Evolutionary conservation across 2,329 filamentous ascomycete species (phyloP), one percentile per base, ranked within the genome.

Genomic region (Apiospora sp.): DNA sequence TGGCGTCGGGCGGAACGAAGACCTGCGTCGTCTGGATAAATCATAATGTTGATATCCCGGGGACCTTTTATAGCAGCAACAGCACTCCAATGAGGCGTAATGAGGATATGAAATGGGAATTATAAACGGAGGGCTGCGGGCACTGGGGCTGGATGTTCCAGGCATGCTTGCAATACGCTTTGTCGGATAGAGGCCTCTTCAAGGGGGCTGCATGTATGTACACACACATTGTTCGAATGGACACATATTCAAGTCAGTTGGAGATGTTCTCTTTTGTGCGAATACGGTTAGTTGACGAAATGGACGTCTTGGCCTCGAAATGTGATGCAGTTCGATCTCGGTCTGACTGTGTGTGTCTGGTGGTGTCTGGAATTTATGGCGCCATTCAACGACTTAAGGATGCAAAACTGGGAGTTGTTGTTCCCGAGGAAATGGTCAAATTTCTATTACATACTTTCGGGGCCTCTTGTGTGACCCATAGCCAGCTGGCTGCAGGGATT

Each of bases 1-100:
- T 68, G 67, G 67, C 44, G 67, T 48, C 67, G 41, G 41, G 43
- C 58, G 58, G 34, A 41, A 41, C 58, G 67, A 68, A 68, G 43
- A 46, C 67, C 41, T 68, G 67, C 41, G 67, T 68, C 67, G 44
- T 68, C 67, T 68, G 67, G 67, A 68, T 68, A 68, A 48, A 68
- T 68, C 43, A 48, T 68, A 41, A 64, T 64, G 58, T 64, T 64
- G 58, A 64, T 41, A 64, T 41, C 58, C 58, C 30, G 58, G 58
- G 58, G 58, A n/a, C 30, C 58, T 41, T 68, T 68, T 48, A 68
- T 68, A 48, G 19, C 67, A 68, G 41, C 43, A 48, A 41, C 58
- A 64, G 58, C 58, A 64, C 58, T 37, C 58, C 7, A 24, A 64
- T 19, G 58, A 64, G 58, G 58, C 58, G 58, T 64, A 64, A 64